Evolutionary conservation across 345 rosid genomes (phyloP).

Genomic region (Cardamine occulta): DNA sequence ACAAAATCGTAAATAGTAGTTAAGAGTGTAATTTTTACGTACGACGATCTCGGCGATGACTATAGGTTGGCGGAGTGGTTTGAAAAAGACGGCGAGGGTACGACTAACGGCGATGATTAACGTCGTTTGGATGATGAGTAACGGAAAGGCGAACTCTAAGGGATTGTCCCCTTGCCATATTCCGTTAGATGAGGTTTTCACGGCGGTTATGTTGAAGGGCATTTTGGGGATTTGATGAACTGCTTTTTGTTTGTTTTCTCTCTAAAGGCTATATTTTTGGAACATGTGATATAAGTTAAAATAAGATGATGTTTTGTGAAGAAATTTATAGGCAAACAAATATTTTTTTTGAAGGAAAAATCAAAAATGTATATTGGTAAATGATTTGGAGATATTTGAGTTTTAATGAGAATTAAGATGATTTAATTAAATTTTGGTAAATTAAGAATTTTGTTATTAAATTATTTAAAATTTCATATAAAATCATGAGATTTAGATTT

Average conservation of each 20-base stretch:
- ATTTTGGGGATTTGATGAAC: constrained; percentile 15
- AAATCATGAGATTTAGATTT: no score
- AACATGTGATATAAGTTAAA: constrained; percentile 15
- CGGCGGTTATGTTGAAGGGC: constrained; percentile 63
- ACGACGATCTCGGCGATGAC: constrained; percentile 93
- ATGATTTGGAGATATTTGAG: no score
- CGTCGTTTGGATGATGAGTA: constrained; percentile 73
- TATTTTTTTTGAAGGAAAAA: constrained; percentile 13
- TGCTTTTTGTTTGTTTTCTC: background rate
- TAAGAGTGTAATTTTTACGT: constrained; percentile 21
- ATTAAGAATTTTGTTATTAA: no score
- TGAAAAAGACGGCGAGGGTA: constrained; percentile 69
- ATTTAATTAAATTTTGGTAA: no score
- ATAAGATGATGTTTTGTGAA: constrained; percentile 8
- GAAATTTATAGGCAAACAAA: constrained; percentile 34
- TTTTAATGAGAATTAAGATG: no score
- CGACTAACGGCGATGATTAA: constrained; percentile 69
- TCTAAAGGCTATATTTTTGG: constrained; percentile 14
- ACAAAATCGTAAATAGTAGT: constrained; percentile 19
- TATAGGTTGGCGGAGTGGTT: constrained; percentile 92
- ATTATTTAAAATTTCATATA: no score
- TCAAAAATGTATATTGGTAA: background rate
- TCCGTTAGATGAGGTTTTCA: constrained; percentile 80
- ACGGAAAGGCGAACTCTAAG: constrained; percentile 75
- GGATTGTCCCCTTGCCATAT: constrained; percentile 96